A percentile compares a stretch with the other conserved stretches of the same genome.
phyloP scores from a whole-genome alignment of 805 yeast genomes.

The Candida insectorum region DNA sequence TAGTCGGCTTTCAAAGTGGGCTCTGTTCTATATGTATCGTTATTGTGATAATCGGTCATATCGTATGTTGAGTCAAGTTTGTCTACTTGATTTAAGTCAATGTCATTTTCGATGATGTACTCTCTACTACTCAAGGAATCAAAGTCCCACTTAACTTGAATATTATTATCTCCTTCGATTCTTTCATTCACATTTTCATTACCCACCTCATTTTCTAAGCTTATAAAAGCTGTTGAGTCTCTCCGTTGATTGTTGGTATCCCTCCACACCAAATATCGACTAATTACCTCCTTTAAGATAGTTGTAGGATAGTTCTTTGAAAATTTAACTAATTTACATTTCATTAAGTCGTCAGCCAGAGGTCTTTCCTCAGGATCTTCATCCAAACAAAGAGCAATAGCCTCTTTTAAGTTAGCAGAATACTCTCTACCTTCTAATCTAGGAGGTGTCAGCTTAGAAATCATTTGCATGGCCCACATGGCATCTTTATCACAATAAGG shows the following conservation, averaged over 20 bases:
- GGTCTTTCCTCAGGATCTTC: constrained; percentile 90
- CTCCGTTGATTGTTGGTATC: constrained; percentile 38
- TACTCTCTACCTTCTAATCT: constrained; percentile 88
- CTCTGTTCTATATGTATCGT: constrained; percentile 25
- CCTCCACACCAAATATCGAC: constrained; percentile 72
- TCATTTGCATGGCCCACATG: constrained; percentile 88
- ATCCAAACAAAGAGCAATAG: constrained; percentile 87
- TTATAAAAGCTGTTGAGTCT: constrained; percentile 41
- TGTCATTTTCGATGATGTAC: constrained; percentile 69
- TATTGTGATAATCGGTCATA: constrained; percentile 7
- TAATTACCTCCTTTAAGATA: constrained; percentile 68
- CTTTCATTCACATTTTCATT: constrained; percentile 10
- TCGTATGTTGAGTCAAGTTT: constrained; percentile 15
- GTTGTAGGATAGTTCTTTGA: constrained; percentile 60
- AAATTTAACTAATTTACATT: constrained; percentile 65
- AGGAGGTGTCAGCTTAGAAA: constrained; percentile 92
- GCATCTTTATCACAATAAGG: constrained; percentile 97
- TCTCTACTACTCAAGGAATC: constrained; percentile 76
- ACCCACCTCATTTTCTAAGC: constrained; percentile 21
- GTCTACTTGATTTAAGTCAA: constrained; percentile 37
- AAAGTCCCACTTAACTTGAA: constrained; percentile 80
- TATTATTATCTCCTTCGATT: constrained; percentile 11
- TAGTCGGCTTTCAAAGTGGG: constrained; percentile 20
- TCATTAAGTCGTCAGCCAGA: constrained; percentile 77
- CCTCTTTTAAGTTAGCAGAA: constrained; percentile 72